These are phyloP conservation scores for Aspergillus tanneri DNA, from an alignment of 2,329 filamentous ascomycete species.

Conservation along the genomic window DNA sequence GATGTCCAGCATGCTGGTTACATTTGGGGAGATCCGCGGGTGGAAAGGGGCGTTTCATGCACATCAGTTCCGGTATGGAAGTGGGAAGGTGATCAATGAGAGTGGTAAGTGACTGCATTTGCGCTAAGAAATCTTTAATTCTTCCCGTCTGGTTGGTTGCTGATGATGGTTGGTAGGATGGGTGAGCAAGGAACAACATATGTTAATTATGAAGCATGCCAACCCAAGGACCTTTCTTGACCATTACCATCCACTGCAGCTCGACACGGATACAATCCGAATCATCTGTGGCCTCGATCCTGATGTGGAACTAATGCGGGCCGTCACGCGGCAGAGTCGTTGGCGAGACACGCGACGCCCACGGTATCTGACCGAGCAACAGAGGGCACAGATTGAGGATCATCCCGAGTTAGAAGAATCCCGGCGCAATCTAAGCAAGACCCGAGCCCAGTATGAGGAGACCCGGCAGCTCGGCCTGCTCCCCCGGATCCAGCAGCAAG, in stretches of 20 bases:
- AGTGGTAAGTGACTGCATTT: constrained; percentile 11
- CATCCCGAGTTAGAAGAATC: constrained; percentile 17
- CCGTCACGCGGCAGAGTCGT: constrained; percentile 14
- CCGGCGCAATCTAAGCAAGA: constrained; percentile 12
- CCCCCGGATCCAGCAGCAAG: constrained; percentile 3
- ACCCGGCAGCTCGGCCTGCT: constrained; percentile 11
- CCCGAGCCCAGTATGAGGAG: constrained; percentile 13
- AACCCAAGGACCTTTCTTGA: constrained; percentile 19
- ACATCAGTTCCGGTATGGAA: constrained; percentile 17
- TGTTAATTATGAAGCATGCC: constrained; percentile 23
- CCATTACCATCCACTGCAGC: constrained; percentile 17
- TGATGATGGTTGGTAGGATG: constrained; percentile 9
- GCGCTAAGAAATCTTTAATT: neutral
- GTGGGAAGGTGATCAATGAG: constrained; percentile 16
- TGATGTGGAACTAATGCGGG: constrained; percentile 16
- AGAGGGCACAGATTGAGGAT: constrained; percentile 14
- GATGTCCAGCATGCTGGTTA: constrained; percentile 4
- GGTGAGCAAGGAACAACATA: constrained; percentile 18
- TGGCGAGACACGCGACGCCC: constrained; percentile 17
- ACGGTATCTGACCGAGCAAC: constrained; percentile 13
- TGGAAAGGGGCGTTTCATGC: constrained; percentile 12
- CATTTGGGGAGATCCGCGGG: constrained; percentile 8
- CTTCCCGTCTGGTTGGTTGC: neutral
- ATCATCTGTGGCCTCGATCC: constrained; percentile 16
- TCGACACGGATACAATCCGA: constrained; percentile 18